Evolutionary conservation across 768 basidiomycete genomes (phyloP), one percentile per base, ranked within the genome.

Genomic region (Melanogaster broomeanus): DNA sequence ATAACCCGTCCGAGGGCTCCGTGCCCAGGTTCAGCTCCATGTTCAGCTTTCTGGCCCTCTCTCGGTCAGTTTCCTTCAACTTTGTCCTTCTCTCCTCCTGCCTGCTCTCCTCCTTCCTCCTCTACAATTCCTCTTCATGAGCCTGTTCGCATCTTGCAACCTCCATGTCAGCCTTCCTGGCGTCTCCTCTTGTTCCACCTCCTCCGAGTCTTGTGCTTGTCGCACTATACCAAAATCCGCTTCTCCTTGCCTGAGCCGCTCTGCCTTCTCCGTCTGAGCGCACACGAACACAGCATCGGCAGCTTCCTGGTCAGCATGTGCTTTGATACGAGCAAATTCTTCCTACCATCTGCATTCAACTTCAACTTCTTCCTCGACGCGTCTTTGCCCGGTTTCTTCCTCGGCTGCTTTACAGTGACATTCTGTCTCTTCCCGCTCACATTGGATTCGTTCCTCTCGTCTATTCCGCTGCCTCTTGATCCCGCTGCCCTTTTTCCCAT

Each of bases 201-300:
- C 78, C n/a, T 76, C n/a, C n/a, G n/a, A n/a, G n/a, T n/a, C 74
- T 8, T 84, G 83, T 2, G 80, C 79, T n/a, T 85, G 81, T 8
- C 81, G 78, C 11, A 91, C 90, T 30, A 95, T 83, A 49, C 79
- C 78, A 22, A 95, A 74, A 57, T 96, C 93, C n/a, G 49, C 64
- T 33, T 67, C 69, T 35, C 72, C 66, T 48, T 65, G 63, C 37
- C 38, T 55, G 25, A 13, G 64, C 35, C 59, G 55, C 24, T 67
- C 69, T 13, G 46, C 58, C n/a, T 73, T 62, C 16, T 71, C 68
- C 5, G 58, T 68, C 24, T 70, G 69, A 52, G 64, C 65, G 54
- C 69, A 69, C n/a, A 61, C 67, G 39, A 71, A 69, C n/a, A 61
- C 64, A 31, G 69, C 67, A 43, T 67, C 63, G 60, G 61, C 81